Conservation (phyloP, 2,329 filamentous ascomycete genomes). For the Phoma sp. region DNA sequence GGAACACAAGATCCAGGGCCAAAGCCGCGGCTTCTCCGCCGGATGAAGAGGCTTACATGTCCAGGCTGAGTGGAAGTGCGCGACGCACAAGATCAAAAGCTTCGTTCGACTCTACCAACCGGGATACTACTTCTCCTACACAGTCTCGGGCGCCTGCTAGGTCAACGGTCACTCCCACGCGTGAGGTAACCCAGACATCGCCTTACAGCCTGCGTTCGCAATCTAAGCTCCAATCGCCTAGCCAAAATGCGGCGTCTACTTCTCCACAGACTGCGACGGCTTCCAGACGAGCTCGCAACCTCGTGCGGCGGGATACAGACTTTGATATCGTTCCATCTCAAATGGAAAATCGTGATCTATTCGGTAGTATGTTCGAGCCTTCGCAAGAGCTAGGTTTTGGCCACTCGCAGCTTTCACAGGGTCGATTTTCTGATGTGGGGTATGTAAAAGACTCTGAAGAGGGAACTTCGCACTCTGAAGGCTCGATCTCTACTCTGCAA, state of each 20-base stretch:
- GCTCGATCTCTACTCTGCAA: slow-evolving; percentile 33
- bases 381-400: slow-evolving; percentile 33
- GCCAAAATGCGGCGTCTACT: slow-evolving; percentile 4
- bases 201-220: slow-evolving; percentile 39
- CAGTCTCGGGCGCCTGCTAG: slow-evolving; percentile 16
- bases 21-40: slow-evolving; percentile 31
- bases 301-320: slow-evolving; percentile 17
- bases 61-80: slow-evolving; percentile 14
- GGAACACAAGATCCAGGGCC: slow-evolving; percentile 42
- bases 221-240: slow-evolving; percentile 34
- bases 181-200: slow-evolving; percentile 26
- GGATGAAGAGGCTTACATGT: slow-evolving; percentile 20
- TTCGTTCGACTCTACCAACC: slow-evolving; percentile 23
- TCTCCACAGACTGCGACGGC: not conserved
- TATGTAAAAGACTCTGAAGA: slow-evolving; percentile 44
- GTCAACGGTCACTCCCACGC: slow-evolving; percentile 28
- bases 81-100: slow-evolving; percentile 23
- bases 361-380: slow-evolving; percentile 21
- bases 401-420: slow-evolving; percentile 26
- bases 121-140: slow-evolving; percentile 26
- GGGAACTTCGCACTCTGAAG: slow-evolving; percentile 35
- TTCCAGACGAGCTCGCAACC: slow-evolving; percentile 21
- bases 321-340: slow-evolving; percentile 22
- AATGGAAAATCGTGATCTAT: not conserved
- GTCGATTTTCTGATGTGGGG: slow-evolving; percentile 30